Percentiles rank a stretch among this genome's conserved stretches.
phyloP scores from a whole-genome alignment of 2,329 filamentous ascomycete genomes.

The Fusarium sp. region DNA sequence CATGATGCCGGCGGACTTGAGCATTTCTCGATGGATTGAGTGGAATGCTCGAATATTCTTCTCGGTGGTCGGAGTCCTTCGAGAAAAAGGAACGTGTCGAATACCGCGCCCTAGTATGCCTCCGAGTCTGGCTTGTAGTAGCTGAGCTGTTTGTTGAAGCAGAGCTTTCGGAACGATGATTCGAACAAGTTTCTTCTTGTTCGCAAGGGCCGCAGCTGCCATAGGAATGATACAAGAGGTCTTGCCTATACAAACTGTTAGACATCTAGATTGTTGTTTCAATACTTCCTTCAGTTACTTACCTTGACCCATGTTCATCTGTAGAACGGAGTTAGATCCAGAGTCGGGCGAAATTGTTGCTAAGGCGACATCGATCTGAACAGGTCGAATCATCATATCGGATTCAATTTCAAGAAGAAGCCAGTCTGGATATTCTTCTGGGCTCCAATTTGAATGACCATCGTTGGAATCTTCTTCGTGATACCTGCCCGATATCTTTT shows the following conservation, averaged over 20 bases:
- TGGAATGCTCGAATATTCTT: slow-evolving; percentile 50
- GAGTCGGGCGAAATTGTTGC: slow-evolving; percentile 69
- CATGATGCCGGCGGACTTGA: slow-evolving; percentile 63
- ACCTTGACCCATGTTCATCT: slow-evolving; percentile 76
- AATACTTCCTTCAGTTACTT: slow-evolving; percentile 6
- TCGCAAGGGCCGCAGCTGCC: slow-evolving; percentile 59
- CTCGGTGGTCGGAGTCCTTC: slow-evolving; percentile 55
- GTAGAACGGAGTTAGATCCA: slow-evolving; percentile 68
- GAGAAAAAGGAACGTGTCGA: slow-evolving; percentile 69
- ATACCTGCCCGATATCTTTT: slow-evolving; percentile 59
- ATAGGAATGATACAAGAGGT: slow-evolving; percentile 69
- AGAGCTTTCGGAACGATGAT: slow-evolving; percentile 70
- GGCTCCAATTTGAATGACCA: slow-evolving; percentile 68
- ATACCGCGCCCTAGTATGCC: slow-evolving; percentile 66
- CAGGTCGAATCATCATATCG: slow-evolving; percentile 70
- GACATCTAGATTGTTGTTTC: neutral
- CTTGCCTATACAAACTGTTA: slow-evolving; percentile 58
- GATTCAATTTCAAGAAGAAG: slow-evolving; percentile 75
- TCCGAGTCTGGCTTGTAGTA: slow-evolving; percentile 67
- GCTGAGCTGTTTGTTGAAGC: slow-evolving; percentile 67
- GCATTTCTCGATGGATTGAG: slow-evolving; percentile 56
- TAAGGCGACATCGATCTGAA: slow-evolving; percentile 71
- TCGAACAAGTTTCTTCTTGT: slow-evolving; percentile 62
- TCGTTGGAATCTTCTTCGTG: slow-evolving; percentile 59
- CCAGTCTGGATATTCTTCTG: slow-evolving; percentile 69